phyloP scores from a whole-genome alignment of 1,139 yeast species.

The Saccharomyces hybrid region DNA sequence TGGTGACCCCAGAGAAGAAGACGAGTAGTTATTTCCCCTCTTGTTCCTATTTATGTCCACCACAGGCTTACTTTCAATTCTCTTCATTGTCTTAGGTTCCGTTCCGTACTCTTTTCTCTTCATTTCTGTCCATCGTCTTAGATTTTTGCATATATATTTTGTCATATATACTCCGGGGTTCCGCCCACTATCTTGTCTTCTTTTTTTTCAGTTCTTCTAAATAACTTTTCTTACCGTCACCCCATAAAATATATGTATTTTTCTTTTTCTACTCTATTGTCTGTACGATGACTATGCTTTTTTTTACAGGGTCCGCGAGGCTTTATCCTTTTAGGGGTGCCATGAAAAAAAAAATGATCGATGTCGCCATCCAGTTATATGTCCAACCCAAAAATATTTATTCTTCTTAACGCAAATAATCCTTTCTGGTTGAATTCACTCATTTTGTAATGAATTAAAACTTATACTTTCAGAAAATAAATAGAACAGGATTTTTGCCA shows the following conservation, averaged over 20 bases:
- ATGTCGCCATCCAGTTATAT: neutral
- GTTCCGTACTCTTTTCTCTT: neutral
- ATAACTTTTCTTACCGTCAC: neutral
- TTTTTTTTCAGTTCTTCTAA: neutral
- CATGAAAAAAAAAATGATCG: neutral
- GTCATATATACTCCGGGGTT: neutral
- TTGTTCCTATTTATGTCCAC: neutral
- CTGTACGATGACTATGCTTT: neutral
- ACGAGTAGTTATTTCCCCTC: constrained; percentile 29
- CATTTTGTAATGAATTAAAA: neutral
- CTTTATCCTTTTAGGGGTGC: neutral
- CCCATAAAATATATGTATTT: neutral
- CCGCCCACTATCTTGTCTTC: neutral
- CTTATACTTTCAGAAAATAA: neutral
- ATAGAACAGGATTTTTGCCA: neutral
- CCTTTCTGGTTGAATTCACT: neutral
- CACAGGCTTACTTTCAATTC: neutral
- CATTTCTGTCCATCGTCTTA: neutral
- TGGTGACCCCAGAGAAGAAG: constrained; percentile 88
- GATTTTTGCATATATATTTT: neutral
- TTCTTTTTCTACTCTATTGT: neutral
- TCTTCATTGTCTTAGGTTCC: neutral
- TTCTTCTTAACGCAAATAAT: neutral
- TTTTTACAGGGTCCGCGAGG: neutral
- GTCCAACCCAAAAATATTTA: neutral